Evolutionary conservation across 305 asterid species (phyloP).

Genomic region (Rubia tinctorum): DNA sequence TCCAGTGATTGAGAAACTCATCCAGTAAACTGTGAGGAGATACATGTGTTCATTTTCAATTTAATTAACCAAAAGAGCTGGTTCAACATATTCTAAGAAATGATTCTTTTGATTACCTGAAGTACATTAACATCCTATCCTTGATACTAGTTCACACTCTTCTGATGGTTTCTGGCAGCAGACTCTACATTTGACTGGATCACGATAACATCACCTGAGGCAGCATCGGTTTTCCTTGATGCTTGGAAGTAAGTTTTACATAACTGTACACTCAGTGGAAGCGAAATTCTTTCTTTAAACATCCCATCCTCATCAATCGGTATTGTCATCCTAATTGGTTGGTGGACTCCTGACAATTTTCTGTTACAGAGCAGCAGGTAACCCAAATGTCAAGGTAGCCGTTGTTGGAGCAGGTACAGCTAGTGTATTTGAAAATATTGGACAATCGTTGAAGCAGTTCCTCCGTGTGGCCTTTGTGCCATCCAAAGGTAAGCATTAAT

Average conservation of each 20-base stretch:
- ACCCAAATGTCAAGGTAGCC: slow-evolving; percentile 60
- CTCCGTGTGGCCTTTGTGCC: slow-evolving; percentile 67
- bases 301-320: not conserved
- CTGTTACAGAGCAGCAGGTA: slow-evolving; percentile 64
- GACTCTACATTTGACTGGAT: slow-evolving; percentile 73
- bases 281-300: not conserved
- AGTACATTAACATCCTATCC: not conserved
- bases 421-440: slow-evolving; percentile 47
- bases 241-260: slow-evolving; percentile 70
- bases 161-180: slow-evolving; percentile 29
- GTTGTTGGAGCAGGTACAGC: slow-evolving; percentile 88
- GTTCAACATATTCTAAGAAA: too few relatives aligned
- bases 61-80: not conserved
- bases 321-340: not conserved
- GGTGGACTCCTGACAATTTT: slow-evolving; percentile 9
- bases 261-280: not conserved
- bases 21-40: too few relatives aligned
- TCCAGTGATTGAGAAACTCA: not conserved
- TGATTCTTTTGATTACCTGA: not conserved
- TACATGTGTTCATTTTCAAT: not conserved
- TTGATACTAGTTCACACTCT: not conserved
- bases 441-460: slow-evolving; percentile 35
- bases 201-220: slow-evolving; percentile 82
- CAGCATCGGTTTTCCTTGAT: slow-evolving; percentile 70
- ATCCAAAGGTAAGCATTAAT: slow-evolving; percentile 52